Percentiles rank a stretch among this genome's conserved stretches.
These are phyloP conservation scores for Lichina pygmaea DNA, from an alignment of 495 filamentous ascomycete genomes.

Conservation along the genomic window DNA sequence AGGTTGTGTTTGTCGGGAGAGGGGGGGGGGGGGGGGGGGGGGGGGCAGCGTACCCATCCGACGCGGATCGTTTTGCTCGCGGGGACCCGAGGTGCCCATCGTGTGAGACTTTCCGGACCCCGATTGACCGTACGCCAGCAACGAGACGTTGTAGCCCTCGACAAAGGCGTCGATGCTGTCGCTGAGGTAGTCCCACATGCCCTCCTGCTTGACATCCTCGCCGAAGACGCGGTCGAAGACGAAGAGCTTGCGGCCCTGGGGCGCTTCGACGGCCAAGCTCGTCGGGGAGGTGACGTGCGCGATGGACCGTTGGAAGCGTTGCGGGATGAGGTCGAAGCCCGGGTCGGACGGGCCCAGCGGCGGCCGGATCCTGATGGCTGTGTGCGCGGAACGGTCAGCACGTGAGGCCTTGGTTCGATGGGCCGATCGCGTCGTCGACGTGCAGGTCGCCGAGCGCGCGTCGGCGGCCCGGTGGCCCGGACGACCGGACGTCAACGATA, in stretches of 20 bases:
- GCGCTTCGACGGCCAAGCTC: constrained; percentile 64
- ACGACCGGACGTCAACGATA: not conserved
- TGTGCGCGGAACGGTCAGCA: constrained; percentile 44
- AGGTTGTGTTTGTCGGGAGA: too few species aligned
- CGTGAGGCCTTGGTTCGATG: constrained; percentile 4
- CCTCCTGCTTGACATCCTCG: constrained; percentile 60
- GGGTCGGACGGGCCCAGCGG: constrained; percentile 64
- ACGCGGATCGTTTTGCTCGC: constrained; percentile 45
- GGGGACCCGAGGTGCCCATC: constrained; percentile 86
- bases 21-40: not conserved
- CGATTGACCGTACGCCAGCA: constrained; percentile 96
- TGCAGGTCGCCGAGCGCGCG: not conserved
- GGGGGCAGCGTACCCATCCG: constrained; percentile 37
- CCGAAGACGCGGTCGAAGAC: constrained; percentile 89
- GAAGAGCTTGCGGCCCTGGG: constrained; percentile 80
- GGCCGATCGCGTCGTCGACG: constrained; percentile 3
- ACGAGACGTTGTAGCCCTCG: constrained; percentile 95
- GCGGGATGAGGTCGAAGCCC: constrained; percentile 80
- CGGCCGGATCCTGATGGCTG: constrained; percentile 85
- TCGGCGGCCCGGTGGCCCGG: not conserved
- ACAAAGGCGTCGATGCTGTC: constrained; percentile 81
- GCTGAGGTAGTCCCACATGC: constrained; percentile 80
- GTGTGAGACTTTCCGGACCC: constrained; percentile 99
- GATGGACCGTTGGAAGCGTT: constrained; percentile 83
- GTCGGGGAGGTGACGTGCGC: constrained; percentile 68